Evolutionary conservation across 495 filamentous ascomycete species (phyloP), one percentile per base, ranked within the genome.

Genomic region (Parathielavia appendiculata): DNA sequence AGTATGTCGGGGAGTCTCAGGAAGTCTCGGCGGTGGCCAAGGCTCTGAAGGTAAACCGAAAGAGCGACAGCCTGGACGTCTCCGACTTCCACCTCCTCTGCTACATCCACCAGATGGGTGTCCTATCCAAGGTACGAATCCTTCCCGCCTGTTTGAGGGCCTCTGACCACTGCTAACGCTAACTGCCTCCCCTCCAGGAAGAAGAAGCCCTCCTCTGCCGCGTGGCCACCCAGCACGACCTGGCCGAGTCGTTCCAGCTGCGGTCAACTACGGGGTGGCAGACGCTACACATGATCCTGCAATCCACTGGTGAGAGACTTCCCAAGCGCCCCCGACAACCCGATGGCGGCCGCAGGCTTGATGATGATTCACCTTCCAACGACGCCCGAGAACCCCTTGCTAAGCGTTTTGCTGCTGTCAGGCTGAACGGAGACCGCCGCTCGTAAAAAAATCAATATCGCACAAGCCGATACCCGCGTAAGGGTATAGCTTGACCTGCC

Each of bases 371-470:
- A 12, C 10, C 44, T 13, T 26, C 22, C 23, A 19, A 52, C 56
- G 58, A 66, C 63, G 69, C 63, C 63, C 66, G 70, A 66, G 88
- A 89, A 81, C 86, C 86, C 68, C 88, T 96, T 90, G 85, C 92
- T 96, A 97, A 97, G 86, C 87, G 90, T 81, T 88, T 97, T 80
- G 91, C 92, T 87, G 88, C 89, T 83, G 84, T 95, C 91, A 96
- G 90, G 83, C 80, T 97, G 83, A 91, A 78, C 65, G 73, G 74
- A 51, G 10, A 19, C 30, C 46, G 45, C 23, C 9, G 19, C 22
- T 10, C 36, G 14, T 30, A 6, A 30, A 30, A 30, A 30, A 30
- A 30, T 30, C 26, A 30, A 3, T 30, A 6, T 6, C 26, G 26
- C 26, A 6, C 26, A 30, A 30, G 26, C 26, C 26, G 26, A 30